A percentile compares a stretch with the other conserved stretches of the same genome.
Conservation (phyloP, 192 early-diverging fungal genomes). For the Coemansia reversa region DNA sequence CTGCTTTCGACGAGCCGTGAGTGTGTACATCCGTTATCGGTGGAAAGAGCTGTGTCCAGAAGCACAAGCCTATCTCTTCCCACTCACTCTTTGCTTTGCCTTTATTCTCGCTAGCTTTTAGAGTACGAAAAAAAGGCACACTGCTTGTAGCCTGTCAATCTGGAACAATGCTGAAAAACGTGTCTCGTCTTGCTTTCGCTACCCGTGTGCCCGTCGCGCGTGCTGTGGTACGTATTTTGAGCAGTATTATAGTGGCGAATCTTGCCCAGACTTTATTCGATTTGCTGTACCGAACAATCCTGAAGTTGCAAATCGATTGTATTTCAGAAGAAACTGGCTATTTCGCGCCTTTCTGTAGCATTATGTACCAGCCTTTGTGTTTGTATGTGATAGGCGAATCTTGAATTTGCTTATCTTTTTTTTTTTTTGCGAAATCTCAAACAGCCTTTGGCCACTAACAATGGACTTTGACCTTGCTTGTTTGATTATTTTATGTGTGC, state of each 20-base stretch:
- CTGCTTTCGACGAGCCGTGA: not conserved
- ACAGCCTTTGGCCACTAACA: not conserved
- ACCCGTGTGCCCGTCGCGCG: slow-evolving; percentile 51
- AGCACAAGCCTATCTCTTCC: not conserved
- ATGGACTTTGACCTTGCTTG: not conserved
- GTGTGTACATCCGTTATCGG: slow-evolving; percentile 5
- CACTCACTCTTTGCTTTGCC: slow-evolving; percentile 17
- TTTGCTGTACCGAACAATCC: slow-evolving; percentile 1
- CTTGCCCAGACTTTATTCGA: not conserved
- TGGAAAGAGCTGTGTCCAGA: not conserved
- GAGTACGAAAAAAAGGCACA: slow-evolving; percentile 32
- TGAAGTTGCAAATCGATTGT: not conserved
- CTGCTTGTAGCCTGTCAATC: slow-evolving; percentile 34
- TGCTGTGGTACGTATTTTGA: slow-evolving; percentile 47
- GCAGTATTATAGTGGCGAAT: not conserved
- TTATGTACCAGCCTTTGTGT: not conserved
- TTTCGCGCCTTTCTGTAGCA: not conserved
- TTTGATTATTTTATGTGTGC: slow-evolving; percentile 2
- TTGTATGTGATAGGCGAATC: not conserved
- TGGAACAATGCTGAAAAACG: slow-evolving; percentile 56
- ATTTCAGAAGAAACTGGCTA: not conserved
- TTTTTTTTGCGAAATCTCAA: not conserved
- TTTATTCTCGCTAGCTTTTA: slow-evolving; percentile 19
- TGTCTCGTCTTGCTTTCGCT: slow-evolving; percentile 49
- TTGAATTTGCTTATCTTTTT: not conserved